These are phyloP conservation scores for Aureobasidium namibiae DNA, from an alignment of 2,329 filamentous ascomycete genomes.

Conservation along the genomic window DNA sequence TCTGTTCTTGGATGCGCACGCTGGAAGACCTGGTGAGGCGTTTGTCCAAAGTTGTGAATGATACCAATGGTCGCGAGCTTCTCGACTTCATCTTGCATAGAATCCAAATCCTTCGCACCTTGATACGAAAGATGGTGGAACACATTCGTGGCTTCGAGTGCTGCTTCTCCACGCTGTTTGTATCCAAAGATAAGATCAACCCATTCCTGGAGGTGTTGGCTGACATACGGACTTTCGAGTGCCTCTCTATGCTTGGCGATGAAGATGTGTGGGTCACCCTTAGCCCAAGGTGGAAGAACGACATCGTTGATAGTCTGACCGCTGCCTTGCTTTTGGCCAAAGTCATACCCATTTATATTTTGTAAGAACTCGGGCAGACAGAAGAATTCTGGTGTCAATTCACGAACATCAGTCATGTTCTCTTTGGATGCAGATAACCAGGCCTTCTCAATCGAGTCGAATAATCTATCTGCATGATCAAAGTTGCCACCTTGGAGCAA, in stretches of 20 bases:
- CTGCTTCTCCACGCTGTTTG: conserved; percentile 89
- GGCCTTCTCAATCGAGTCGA: conserved; percentile 83
- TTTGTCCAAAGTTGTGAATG: conserved; percentile 98
- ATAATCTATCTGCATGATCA: conserved; percentile 90
- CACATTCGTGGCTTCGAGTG: conserved; percentile 84
- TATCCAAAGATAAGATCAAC: conserved; percentile 91
- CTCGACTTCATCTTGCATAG: conserved; percentile 81
- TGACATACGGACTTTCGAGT: conserved; percentile 86
- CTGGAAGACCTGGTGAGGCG: conserved; percentile 87
- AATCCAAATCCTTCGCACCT: conserved; percentile 85
- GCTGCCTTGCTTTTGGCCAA: conserved; percentile 76
- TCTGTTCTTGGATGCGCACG: conserved; percentile 69
- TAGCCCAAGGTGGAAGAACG: conserved; percentile 88
- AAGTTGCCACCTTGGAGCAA: conserved; percentile 92
- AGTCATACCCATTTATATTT: conserved; percentile 93
- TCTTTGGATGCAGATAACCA: conserved; percentile 85
- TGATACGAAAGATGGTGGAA: conserved; percentile 95
- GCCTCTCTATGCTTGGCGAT: conserved; percentile 94
- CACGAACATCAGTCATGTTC: conserved; percentile 89
- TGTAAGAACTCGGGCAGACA: conserved; percentile 89
- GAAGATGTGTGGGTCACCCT: conserved; percentile 91
- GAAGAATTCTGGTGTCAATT: conserved; percentile 95
- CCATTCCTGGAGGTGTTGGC: conserved; percentile 82
- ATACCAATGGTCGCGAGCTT: conserved; percentile 84
- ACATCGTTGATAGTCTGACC: conserved; percentile 77